Base-by-base conservation (phyloP, 2,329 filamentous ascomycete species). In the Colletotrichum nymphaeae region DNA sequence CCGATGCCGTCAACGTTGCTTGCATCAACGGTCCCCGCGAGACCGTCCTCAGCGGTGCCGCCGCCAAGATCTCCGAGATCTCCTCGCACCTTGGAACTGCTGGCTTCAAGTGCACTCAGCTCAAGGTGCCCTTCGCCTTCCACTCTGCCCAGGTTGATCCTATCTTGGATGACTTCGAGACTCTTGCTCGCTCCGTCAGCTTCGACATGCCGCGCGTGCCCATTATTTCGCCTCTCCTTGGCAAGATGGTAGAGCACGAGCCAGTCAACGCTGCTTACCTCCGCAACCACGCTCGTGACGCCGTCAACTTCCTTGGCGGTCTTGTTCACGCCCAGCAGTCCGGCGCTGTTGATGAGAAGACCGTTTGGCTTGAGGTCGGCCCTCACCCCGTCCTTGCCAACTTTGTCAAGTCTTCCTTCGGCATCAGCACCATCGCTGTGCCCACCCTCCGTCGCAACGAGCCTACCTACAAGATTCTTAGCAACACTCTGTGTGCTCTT, bases 1-100 rank as follows among this genome's bases (percentile, higher is more conserved):
- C 79, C 1, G 68, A 75, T 77, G 83, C 81, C 5, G 79, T 87
- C 66, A 88, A 88, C 52, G 77, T 90, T 37, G 92, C 94, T 19
- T 97, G 94, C 84, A 88, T 95, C 80, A 97, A 97, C 77, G 91
- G 92, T 0, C 91, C 92, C 0, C 86, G 90, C 63, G 93, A 95
- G 79, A 95, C 92, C 11, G 94, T 97, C 2, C 85, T 97, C n/a
- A 84, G 84, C 26, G 88, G 87, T 11, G 77, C 79, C 11, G 82
- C 83, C 0, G 77, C 78, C 1, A 81, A 86, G 66, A 83, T 89
- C 52, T 77, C 81, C 4, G 80, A 84, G 4, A 84, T 91, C 19
- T 86, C 88, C 9, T 73, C 78, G 52, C 75, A 78, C 69, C 78
- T 84, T 24, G 75, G 75, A 52, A 77, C 53, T 32, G 78, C 74